These are phyloP conservation scores for Sarocladium kiliense DNA, from an alignment of 2,329 filamentous ascomycete species.

Conservation along the genomic window DNA sequence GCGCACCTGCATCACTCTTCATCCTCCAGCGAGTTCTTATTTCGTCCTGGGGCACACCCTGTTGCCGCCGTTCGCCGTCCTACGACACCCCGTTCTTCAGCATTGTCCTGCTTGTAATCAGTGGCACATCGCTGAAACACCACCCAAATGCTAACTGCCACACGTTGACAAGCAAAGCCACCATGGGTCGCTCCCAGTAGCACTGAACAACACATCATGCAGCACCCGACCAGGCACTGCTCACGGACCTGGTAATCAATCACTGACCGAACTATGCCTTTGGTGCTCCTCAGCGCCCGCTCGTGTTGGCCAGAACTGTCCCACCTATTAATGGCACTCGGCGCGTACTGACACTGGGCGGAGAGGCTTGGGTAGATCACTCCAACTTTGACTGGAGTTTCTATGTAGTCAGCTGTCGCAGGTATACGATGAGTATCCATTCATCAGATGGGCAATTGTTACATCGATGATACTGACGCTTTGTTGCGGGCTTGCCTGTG, in stretches of 20 bases:
- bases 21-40: background rate
- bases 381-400: background rate
- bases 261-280: background rate
- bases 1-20: background rate
- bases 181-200: background rate
- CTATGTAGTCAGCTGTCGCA: background rate
- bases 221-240: background rate
- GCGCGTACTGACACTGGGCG: background rate
- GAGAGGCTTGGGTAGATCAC: background rate
- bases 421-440: background rate
- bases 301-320: background rate
- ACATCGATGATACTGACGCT: background rate
- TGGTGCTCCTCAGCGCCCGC: background rate
- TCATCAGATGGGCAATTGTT: background rate
- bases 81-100: background rate
- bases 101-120: background rate
- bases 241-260: background rate
- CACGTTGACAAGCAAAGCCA: background rate
- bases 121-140: slow-evolving; percentile 1
- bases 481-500: background rate
- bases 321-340: background rate
- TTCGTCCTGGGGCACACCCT: background rate
- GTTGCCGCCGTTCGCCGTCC: background rate
- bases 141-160: background rate
- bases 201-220: slow-evolving; percentile 1